Evolutionary conservation across 768 basidiomycete species (phyloP), one percentile per base, ranked within the genome.

Genomic region (Coprinopsis cinerea): DNA sequence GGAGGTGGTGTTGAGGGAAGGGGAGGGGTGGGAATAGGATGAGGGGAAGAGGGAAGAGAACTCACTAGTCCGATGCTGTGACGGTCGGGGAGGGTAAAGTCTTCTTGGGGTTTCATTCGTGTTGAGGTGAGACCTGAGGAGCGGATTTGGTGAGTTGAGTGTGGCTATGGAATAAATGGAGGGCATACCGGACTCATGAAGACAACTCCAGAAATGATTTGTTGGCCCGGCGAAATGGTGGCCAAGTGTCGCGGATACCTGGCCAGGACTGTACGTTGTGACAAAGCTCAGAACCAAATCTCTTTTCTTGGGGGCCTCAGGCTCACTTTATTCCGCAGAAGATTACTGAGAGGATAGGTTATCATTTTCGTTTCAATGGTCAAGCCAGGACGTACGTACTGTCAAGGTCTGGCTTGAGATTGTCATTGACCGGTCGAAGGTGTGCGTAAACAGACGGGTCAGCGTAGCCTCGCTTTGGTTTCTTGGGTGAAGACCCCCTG

Each of bases 271-370:
- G 32, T 22, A 17, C 15, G 30, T 1, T 22, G 18, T 20, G 20
- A 10, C 20, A 14, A 14, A 18, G 4, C 14, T 15, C 43, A 34
- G 37, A 28, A 32, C 3, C 46, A 46, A 13, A 30, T 39, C 11
- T 13, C 26, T 28, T 10, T 6, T 26, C 43, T 54, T 73, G 47
- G 54, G 18, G 7, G 11, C 11, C 7, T 9, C 18, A 20, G 6
- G 17, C 40, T 26, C 27, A 89, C 89, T 91, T 93, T 43, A 92
- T 89, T 6, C 91, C 90, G 58, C 88, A 91, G 55, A 92, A 90
- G 13, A 91, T 55, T 20, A 92, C 88, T 92, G 36, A 20, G 24
- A 14, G 18, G 6, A 17, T 22, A 25, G 15, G 25, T 17, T 9
- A 10, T 25, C 24, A 24, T 36, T 1, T 23, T 6, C 11, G 4